These are phyloP conservation scores for Backusella psychrophila DNA, from an alignment of 192 early-diverging fungal genomes.

Conservation along the genomic window DNA sequence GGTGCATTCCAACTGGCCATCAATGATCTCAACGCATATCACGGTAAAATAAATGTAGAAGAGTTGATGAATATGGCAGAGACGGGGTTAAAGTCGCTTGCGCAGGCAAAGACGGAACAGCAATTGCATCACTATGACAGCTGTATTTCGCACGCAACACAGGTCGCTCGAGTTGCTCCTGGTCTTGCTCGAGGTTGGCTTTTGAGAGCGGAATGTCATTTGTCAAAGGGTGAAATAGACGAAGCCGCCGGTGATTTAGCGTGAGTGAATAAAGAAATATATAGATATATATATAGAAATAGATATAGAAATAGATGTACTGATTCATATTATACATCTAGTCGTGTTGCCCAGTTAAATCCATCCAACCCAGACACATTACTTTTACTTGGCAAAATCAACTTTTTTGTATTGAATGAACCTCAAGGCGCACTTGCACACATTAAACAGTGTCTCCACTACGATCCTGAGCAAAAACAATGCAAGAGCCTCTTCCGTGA, in stretches of 20 bases:
- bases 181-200: conserved; percentile 52
- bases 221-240: conserved; percentile 71
- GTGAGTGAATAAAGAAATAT: conserved; percentile 38
- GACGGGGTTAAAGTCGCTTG: conserved; percentile 38
- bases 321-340: too few species aligned
- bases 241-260: conserved; percentile 81
- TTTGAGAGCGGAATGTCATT: conserved; percentile 72
- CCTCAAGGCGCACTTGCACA: conserved; percentile 61
- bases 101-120: conserved; percentile 36
- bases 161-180: conserved; percentile 54
- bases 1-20: conserved; percentile 64
- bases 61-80: conserved; percentile 27
- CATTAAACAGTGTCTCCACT: conserved; percentile 83
- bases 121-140: conserved; percentile 45
- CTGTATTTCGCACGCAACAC: conserved; percentile 48
- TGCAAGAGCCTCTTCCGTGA: conserved; percentile 77
- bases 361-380: conserved; percentile 63
- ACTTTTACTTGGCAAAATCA: conserved; percentile 67
- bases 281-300: not conserved
- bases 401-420: conserved; percentile 69
- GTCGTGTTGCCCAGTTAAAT: conserved; percentile 71
- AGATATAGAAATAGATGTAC: not conserved
- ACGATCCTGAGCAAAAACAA: conserved; percentile 88
- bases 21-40: conserved; percentile 55
- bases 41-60: not conserved